Percentiles rank a stretch among this genome's conserved stretches.
phyloP scores from a whole-genome alignment of 805 yeast species.

The Millerozyma miso region DNA sequence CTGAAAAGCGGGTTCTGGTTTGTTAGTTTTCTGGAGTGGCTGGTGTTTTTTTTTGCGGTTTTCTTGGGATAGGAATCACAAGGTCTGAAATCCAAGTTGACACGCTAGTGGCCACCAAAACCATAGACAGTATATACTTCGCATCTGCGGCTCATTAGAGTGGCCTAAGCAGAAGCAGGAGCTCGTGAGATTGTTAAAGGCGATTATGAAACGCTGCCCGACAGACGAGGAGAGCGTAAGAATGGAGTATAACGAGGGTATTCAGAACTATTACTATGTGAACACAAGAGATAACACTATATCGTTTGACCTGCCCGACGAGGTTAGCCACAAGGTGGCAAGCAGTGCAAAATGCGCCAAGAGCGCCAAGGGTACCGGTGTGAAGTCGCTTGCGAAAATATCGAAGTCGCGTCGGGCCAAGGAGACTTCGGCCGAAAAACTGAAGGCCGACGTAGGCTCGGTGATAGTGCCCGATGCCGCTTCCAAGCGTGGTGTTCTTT shows the following conservation, averaged over 20 bases:
- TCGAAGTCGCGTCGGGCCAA: not conserved
- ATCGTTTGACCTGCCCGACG: constrained; percentile 44
- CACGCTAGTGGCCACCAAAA: no score
- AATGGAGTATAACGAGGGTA: constrained; percentile 29
- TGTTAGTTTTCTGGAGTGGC: no score
- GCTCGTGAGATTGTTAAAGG: no score
- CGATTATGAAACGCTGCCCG: not conserved
- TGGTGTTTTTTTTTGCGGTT: no score
- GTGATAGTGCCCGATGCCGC: not conserved
- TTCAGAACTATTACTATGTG: constrained; percentile 39
- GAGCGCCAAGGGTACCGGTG: not conserved
- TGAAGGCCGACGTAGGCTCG: not conserved
- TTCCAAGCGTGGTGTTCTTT: not conserved
- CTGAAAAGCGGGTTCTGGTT: no score
- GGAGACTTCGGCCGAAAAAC: not conserved
- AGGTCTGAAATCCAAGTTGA: no score
- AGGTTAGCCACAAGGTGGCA: constrained; percentile 23
- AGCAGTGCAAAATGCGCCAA: not conserved
- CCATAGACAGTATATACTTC: no score
- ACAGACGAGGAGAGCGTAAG: constrained; percentile 6
- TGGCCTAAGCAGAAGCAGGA: no score
- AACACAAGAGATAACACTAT: constrained; percentile 29
- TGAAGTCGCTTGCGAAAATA: not conserved
- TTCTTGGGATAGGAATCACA: no score
- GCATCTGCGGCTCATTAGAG: no score